These are phyloP conservation scores for Phyllosticta paracitricarpa DNA, from an alignment of 2,329 filamentous ascomycete species.

Conservation along the genomic window DNA sequence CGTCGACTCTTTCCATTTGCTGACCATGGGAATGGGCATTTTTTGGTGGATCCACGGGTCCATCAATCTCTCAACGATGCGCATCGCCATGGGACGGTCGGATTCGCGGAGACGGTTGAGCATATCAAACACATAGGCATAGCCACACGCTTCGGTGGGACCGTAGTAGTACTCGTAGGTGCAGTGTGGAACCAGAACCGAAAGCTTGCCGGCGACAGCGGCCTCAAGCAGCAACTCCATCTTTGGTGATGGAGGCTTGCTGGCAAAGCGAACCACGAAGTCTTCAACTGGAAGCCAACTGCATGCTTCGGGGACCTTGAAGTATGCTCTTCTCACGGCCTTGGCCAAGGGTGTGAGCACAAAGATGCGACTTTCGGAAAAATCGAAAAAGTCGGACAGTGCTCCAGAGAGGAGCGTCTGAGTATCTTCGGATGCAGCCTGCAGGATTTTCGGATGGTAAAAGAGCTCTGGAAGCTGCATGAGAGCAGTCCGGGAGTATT, in stretches of 20 bases:
- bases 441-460: slow-evolving; percentile 25
- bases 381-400: slow-evolving; percentile 18
- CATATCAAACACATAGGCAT: slow-evolving; percentile 37
- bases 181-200: slow-evolving; percentile 21
- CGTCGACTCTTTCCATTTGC: slow-evolving; percentile 39
- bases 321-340: slow-evolving; percentile 23
- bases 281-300: slow-evolving; percentile 28
- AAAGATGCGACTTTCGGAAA: slow-evolving; percentile 27
- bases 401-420: slow-evolving; percentile 17
- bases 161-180: slow-evolving; percentile 37
- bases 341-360: slow-evolving; percentile 21
- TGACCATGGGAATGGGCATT: slow-evolving; percentile 33
- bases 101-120: slow-evolving; percentile 27
- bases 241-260: slow-evolving; percentile 32
- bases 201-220: slow-evolving; percentile 24
- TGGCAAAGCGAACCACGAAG: slow-evolving; percentile 29
- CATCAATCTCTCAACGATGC: slow-evolving; percentile 28
- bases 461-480: slow-evolving; percentile 28
- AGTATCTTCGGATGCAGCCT: slow-evolving; percentile 10
- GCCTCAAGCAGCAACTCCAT: slow-evolving; percentile 38
- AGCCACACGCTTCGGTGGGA: slow-evolving; percentile 31
- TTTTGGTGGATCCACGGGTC: slow-evolving; percentile 36
- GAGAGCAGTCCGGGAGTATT: slow-evolving; percentile 33
- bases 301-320: slow-evolving; percentile 19
- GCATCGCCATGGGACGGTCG: slow-evolving; percentile 17